Evolutionary conservation across 2,329 filamentous ascomycete genomes (phyloP), one percentile per base, ranked within the genome.

Genomic region (Hymenoscyphus repandus): DNA sequence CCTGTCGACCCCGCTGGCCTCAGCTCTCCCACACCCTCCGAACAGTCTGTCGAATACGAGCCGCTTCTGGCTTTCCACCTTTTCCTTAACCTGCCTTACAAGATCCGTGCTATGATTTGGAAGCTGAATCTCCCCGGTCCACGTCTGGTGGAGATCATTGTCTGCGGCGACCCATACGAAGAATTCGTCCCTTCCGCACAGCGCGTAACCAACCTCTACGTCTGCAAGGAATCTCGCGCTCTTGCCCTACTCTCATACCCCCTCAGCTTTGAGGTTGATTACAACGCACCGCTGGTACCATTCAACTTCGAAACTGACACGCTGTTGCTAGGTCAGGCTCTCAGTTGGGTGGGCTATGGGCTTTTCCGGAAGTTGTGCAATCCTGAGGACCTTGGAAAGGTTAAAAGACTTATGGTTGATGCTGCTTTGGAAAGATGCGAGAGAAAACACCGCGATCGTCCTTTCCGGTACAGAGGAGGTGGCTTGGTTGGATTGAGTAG

Each of bases 241-340:
- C 5, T 36, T 9, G 43, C 43, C 10, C 30, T 36, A 4, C 34
- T 36, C 30, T 5, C 18, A 5, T 11, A 46, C 12, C 43, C 43
- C 7, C 17, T 46, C 2, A 17, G 13, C 10, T 46, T 46, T 10
- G n/a, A 17, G 2, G 31, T 33, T 17, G 17, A 37, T 22, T 20
- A 13, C 20, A n/a, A 6, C 5, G 17, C 43, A 20, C 30, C 43
- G 7, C 10, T 33, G 11, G 27, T 46, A 30, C 43, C 30, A 6
- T 46, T 46, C 43, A 46, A 46, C 31, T 46, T 46, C 43, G 30
- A 34, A 9, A 33, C 2, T n/a, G 43, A 46, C 43, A 46, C 43
- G 9, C 15, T 46, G 11, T 37, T 46, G 5, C 43, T 46, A 13
- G 43, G 43, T 6, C 31, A 17, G n/a, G 18, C 17, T 6, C 17